Percentiles rank a stretch among this genome's conserved stretches.
Conservation (phyloP, 1,284 basidiomycete genomes). For the Ustilago trichophora region DNA sequence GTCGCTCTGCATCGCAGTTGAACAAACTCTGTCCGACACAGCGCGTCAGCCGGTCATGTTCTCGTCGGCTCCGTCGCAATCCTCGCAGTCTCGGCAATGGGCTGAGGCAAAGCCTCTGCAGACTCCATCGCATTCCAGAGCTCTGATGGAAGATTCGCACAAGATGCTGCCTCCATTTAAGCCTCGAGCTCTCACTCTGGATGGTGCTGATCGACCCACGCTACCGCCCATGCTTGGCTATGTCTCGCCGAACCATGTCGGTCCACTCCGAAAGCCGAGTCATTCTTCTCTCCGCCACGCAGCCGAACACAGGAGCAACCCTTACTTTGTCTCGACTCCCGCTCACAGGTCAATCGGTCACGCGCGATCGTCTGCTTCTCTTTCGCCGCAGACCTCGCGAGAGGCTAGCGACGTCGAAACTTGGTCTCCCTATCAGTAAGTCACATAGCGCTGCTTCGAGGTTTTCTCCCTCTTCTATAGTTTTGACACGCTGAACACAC, state of each 20-base stretch:
- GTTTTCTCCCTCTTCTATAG: too few species aligned
- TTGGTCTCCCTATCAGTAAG: slow-evolving; percentile 19
- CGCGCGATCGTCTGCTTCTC: background rate
- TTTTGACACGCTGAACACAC: too few species aligned
- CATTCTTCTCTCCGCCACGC: slow-evolving; percentile 5
- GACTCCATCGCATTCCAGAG: background rate
- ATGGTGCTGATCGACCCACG: slow-evolving; percentile 12
- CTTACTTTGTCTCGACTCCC: slow-evolving; percentile 14
- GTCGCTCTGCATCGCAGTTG: background rate
- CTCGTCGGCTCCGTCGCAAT: background rate
- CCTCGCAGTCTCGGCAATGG: background rate
- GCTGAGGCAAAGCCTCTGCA: background rate
- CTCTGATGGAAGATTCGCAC: background rate
- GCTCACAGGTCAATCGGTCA: slow-evolving; percentile 5
- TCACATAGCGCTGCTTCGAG: too few species aligned
- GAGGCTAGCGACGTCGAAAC: background rate
- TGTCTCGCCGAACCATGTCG: background rate
- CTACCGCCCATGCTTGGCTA: slow-evolving; percentile 19
- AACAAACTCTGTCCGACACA: background rate
- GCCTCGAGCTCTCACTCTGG: slow-evolving; percentile 18
- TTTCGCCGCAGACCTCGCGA: background rate
- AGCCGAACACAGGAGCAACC: slow-evolving; percentile 18
- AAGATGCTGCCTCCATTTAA: slow-evolving; percentile 13
- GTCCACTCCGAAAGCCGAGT: slow-evolving; percentile 16
- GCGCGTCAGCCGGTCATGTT: background rate